phyloP scores from a whole-genome alignment of 345 rosid genomes.

The Brassica napus region Da-Ae NC_063449.1:33138501-33139000 shows the following conservation, averaged over 20 bases:
- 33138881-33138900: background rate
- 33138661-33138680: background rate
- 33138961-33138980: background rate
- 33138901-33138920: background rate
- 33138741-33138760: background rate
- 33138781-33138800: background rate
- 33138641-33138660: constrained; percentile 14
- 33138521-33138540: constrained; percentile 14
- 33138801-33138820: constrained; percentile 1
- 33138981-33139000: background rate
- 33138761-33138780: background rate
- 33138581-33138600: constrained; percentile 17
- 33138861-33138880: background rate
- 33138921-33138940: background rate
- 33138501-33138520: constrained; percentile 28
- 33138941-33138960: constrained; percentile 5
- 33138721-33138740: background rate
- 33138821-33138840: background rate
- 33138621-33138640: background rate
- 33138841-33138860: background rate
- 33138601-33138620: background rate
- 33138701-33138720: constrained; percentile 18
- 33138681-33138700: constrained; percentile 16
- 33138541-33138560: background rate
- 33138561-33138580: background rate